phyloP scores from a whole-genome alignment of 2,329 filamentous ascomycete species.

The Rhytidhysteron rufulum region DNA sequence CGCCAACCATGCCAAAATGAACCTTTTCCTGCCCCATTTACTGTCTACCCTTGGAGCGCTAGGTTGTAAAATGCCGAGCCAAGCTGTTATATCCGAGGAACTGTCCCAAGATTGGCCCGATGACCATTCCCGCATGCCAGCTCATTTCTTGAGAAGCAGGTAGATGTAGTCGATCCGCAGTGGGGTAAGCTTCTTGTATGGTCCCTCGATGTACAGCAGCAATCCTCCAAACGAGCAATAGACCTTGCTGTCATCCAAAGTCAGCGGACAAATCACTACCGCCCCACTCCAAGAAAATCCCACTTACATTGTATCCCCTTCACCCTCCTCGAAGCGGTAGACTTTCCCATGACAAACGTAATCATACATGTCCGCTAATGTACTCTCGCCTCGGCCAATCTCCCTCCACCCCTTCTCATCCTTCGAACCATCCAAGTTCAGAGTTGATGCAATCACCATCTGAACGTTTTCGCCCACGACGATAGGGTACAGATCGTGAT shows the following conservation, averaged over 20 bases:
- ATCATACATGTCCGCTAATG: conserved; percentile 73
- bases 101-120: too few relatives aligned
- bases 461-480: conserved; percentile 70
- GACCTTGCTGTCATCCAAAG: conserved; percentile 64
- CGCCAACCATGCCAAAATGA: conserved; percentile 31
- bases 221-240: conserved; percentile 93
- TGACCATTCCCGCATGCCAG: neutral
- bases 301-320: conserved; percentile 81
- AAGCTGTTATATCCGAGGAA: too few relatives aligned
- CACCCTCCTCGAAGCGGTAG: conserved; percentile 80
- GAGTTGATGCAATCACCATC: conserved; percentile 77
- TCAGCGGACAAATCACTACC: conserved; percentile 16
- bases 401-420: conserved; percentile 63
- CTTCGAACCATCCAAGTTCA: conserved; percentile 78
- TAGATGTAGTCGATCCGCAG: conserved; percentile 92
- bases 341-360: conserved; percentile 88
- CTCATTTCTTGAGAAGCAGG: conserved; percentile 84
- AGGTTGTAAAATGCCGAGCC: too few relatives aligned
- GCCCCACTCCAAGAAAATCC: neutral
- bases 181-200: conserved; percentile 91
- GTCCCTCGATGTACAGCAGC: conserved; percentile 84
- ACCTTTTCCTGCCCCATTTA: too few relatives aligned
- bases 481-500: conserved; percentile 85
- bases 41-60: too few relatives aligned
- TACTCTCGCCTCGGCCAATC: conserved; percentile 49